Base-by-base conservation (phyloP, 2,329 filamentous ascomycete species). In the Trichothecium roseum region DNA sequence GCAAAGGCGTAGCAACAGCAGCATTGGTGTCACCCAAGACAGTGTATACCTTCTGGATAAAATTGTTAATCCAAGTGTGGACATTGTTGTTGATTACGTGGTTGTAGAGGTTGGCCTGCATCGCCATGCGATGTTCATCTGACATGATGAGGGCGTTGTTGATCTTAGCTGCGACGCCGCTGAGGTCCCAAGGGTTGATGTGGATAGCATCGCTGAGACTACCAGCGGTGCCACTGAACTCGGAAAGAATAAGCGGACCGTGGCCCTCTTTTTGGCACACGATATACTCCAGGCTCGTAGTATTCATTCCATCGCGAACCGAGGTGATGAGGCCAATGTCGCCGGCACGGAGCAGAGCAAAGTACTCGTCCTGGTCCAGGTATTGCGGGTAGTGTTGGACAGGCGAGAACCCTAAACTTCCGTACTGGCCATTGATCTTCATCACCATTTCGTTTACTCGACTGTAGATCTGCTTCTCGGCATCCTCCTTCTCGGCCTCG, bases 241-340 rank as follows among this genome's bases (percentile, higher is more conserved):
- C 89, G 12, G 91, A 96, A 17, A 96, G 74, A 45, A 96, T 95
- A 32, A 96, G 66, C 2, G 88, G 89, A 1, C 88, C 84, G 46
- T 88, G 78, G 38, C 79, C 80, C 43, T 91, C 81, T 50, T 85
- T 83, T 59, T 96, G 89, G 56, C 86, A 94, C 39, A 94, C 74
- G 38, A 96, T 79, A 54, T 95, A 96, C 59, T 96, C 91, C 47
- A 96, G 67, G 54, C 86, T 93, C 15, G 88, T 94, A 1, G 89
- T 95, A 64, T 95, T 96, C 88, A 96, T 95, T 39, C 89, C 89
- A 56, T 96, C 91, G 40, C 89, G 78, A 16, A 96, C 88, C 46
- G 86, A 94, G 6, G 91, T 95, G 57, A 96, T 95, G 34, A 96
- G 68, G 4, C 87, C 89, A 45, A 95, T 84, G 55, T 96, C 87